Evolutionary conservation across 2,329 filamentous ascomycete species (phyloP), one percentile per base, ranked within the genome.

Genomic region (Aphanocladium album): DNA sequence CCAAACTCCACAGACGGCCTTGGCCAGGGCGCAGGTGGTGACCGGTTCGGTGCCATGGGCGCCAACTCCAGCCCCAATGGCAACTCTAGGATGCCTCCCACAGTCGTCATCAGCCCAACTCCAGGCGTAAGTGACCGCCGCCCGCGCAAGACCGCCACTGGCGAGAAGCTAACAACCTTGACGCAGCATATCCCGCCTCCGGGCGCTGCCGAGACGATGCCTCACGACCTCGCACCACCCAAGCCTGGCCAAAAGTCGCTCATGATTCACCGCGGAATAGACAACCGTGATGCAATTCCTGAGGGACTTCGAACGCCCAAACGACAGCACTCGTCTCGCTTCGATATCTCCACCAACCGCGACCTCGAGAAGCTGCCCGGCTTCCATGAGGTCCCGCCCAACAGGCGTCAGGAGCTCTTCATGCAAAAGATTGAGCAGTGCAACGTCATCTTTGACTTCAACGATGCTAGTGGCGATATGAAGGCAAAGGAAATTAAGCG

Each of bases 371-470:
- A 99, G 78, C 82, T 99, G 25, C 93, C 95, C 1, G 95, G 95
- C 39, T 99, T 99, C 76, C 95, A 99, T 71, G 95, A 99, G 76
- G 95, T 98, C 27, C 90, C 93, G 12, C 95, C 95, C 17, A 96
- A 96, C 73, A 87, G 93, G 64, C 87, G 95, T 64, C 93, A 97
- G 77, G 93, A 98, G 68, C 84, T 99, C 19, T 99, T 99, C 77
- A 97, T 99, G 93, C 93, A 98, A 73, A 99, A 99, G 82, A 95
- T 99, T 68, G 95, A 98, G 70, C 95, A 99, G 75, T 99, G 95
- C 81, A 99, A 99, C 73, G 96, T 99, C 79, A 99, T 99, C 70
- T 99, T 99, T 73, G 95, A 99, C 78, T 99, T 99, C 79, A 99
- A 98, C 73, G 95, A 99, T 76, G 91, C 93, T 53, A 96, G 91